phyloP scores from a whole-genome alignment of 805 yeast species.

The Lachancea nothofagi region DNA sequence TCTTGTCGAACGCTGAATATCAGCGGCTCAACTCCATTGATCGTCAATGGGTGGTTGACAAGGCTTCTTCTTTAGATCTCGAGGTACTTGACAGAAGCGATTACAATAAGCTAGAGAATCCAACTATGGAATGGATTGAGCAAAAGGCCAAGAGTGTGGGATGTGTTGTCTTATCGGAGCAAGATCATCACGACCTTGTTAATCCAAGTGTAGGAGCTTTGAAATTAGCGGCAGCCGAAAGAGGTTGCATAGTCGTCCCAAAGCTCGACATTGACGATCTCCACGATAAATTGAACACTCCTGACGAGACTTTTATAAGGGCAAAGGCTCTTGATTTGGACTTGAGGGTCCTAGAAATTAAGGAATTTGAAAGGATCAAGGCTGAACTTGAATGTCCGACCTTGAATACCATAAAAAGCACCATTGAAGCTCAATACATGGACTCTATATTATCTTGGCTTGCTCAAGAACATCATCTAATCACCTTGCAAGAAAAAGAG shows the following conservation, averaged over 20 bases:
- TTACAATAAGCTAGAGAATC: background rate
- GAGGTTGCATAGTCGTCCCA: constrained; percentile 21
- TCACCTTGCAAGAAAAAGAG: constrained; percentile 5
- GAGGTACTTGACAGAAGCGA: background rate
- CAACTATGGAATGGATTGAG: background rate
- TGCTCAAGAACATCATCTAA: background rate
- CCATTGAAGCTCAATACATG: background rate
- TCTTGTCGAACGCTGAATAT: background rate
- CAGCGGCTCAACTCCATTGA: background rate
- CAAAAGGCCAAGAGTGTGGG: background rate
- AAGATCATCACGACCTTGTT: background rate
- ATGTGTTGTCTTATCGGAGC: background rate
- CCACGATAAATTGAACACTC: constrained; percentile 8
- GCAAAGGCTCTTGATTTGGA: constrained; percentile 12
- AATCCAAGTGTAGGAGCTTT: constrained; percentile 10
- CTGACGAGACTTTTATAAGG: constrained; percentile 13
- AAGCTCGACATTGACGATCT: constrained; percentile 2
- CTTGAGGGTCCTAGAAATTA: constrained; percentile 12
- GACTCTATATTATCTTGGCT: constrained; percentile 2
- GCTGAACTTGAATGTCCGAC: constrained; percentile 12
- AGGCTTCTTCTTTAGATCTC: background rate
- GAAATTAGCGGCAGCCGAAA: constrained; percentile 22
- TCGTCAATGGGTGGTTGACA: background rate
- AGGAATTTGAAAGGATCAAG: constrained; percentile 11
- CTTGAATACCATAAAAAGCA: background rate